Percentiles rank a stretch among this genome's conserved stretches.
Conservation (phyloP, 148 eudicot species). For the Linanthus parryae region DNA sequence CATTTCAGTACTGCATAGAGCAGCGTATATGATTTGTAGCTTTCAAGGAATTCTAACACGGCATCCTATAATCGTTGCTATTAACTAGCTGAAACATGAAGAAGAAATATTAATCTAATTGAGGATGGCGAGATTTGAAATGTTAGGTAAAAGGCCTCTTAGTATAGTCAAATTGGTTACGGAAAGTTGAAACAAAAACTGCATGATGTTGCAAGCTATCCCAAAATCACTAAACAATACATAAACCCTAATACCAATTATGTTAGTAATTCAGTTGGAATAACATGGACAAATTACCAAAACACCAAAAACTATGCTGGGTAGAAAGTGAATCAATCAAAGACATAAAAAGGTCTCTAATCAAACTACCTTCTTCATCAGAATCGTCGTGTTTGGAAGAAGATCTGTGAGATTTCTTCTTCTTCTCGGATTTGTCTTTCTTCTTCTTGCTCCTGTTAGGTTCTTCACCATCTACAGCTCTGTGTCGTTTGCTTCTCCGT, state of each 20-base stretch:
- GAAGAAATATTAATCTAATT: too few species aligned
- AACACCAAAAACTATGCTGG: background rate
- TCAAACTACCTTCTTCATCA: background rate
- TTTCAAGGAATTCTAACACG: too few species aligned
- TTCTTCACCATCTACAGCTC: slow-evolving; percentile 15
- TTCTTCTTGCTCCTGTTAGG: slow-evolving; percentile 12
- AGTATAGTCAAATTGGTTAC: too few species aligned
- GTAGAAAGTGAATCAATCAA: background rate
- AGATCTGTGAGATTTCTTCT: slow-evolving; percentile 21
- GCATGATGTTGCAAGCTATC: too few species aligned
- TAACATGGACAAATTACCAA: background rate
- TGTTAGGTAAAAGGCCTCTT: too few species aligned
- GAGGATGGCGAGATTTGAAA: too few species aligned
- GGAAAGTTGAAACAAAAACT: too few species aligned
- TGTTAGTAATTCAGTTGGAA: background rate
- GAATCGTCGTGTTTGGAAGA: background rate
- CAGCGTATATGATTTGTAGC: too few species aligned
- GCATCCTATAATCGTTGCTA: too few species aligned
- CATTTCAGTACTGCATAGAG: too few species aligned
- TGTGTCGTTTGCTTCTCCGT: slow-evolving; percentile 20
- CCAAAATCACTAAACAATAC: background rate
- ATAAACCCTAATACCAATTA: background rate
- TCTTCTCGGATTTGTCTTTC: slow-evolving; percentile 18
- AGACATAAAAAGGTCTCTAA: background rate
- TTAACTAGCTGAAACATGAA: too few species aligned